Conservation (phyloP, 2,329 filamentous ascomycete genomes). For the Penicillium sp. region DNA sequence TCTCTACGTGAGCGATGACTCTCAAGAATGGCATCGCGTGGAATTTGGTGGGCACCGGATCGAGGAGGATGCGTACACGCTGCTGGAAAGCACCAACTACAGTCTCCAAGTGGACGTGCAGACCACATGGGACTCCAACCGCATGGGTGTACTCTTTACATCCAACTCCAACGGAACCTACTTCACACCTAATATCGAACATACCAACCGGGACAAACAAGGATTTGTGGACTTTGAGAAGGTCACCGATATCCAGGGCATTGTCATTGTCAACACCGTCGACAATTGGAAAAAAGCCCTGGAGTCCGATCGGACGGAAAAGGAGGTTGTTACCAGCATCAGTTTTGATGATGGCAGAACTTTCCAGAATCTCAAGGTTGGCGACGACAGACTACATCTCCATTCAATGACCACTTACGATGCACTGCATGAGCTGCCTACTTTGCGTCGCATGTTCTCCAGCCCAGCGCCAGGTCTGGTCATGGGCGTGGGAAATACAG, state of each 20-base stretch:
- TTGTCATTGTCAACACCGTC: constrained; percentile 86
- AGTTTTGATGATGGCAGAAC: constrained; percentile 94
- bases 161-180: constrained; percentile 98
- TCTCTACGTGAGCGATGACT: constrained; percentile 83
- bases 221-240: constrained; percentile 95
- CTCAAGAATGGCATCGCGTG: constrained; percentile 82
- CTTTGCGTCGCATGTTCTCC: constrained; percentile 84
- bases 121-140: constrained; percentile 59
- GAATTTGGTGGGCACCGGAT: constrained; percentile 85
- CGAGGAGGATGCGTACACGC: constrained; percentile 82
- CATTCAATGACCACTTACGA: constrained; percentile 79
- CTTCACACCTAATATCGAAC: constrained; percentile 86
- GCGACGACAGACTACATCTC: constrained; percentile 70
- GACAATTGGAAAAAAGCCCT: constrained; percentile 79
- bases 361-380: constrained; percentile 70
- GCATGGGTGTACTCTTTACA: constrained; percentile 86
- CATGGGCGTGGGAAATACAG: constrained; percentile 91
- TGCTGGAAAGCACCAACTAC: constrained; percentile 95
- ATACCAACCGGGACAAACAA: constrained; percentile 77
- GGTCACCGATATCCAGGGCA: constrained; percentile 83
- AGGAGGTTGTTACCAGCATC: constrained; percentile 71
- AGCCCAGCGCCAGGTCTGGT: constrained; percentile 89
- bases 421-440: constrained; percentile 52
- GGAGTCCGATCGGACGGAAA: constrained; percentile 56
- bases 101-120: constrained; percentile 96